These are phyloP conservation scores for Stropharia rugosoannulata DNA, from an alignment of 768 basidiomycete species.

Conservation along the genomic window DNA sequence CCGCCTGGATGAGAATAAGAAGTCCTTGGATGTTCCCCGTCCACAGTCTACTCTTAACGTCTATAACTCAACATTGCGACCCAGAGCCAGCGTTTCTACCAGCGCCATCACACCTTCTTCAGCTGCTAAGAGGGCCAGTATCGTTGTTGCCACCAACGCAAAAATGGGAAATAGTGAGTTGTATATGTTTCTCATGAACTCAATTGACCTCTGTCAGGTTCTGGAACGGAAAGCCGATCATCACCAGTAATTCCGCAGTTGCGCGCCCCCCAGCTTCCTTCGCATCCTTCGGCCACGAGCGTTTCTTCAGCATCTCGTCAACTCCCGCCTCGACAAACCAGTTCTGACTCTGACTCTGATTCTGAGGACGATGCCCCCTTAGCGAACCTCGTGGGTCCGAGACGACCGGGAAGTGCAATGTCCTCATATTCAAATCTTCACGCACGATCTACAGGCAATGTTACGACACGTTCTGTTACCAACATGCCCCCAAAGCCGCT, in stretches of 20 bases:
- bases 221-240: background rate
- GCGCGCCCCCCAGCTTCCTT: background rate
- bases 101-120: constrained; percentile 54
- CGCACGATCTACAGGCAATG: constrained; percentile 21
- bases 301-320: background rate
- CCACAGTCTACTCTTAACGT: constrained; percentile 35
- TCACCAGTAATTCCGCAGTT: background rate
- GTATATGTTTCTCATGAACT: background rate
- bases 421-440: constrained; percentile 35
- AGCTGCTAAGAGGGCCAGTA: constrained; percentile 51
- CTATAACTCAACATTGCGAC: constrained; percentile 26
- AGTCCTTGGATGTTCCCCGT: constrained; percentile 17
- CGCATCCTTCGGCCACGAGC: constrained; percentile 1
- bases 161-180: constrained; percentile 28
- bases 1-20: constrained; percentile 6
- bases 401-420: constrained; percentile 64
- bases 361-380: constrained; percentile 64
- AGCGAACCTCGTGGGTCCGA: constrained; percentile 58
- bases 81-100: constrained; percentile 56
- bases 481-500: constrained; percentile 38
- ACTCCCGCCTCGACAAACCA: constrained; percentile 5
- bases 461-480: constrained; percentile 23
- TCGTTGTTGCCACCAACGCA: constrained; percentile 32
- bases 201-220: background rate
- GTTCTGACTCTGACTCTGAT: constrained; percentile 31